Base-by-base conservation (phyloP, 306 rosid species). In the Acmispon strigosus region DNA sequence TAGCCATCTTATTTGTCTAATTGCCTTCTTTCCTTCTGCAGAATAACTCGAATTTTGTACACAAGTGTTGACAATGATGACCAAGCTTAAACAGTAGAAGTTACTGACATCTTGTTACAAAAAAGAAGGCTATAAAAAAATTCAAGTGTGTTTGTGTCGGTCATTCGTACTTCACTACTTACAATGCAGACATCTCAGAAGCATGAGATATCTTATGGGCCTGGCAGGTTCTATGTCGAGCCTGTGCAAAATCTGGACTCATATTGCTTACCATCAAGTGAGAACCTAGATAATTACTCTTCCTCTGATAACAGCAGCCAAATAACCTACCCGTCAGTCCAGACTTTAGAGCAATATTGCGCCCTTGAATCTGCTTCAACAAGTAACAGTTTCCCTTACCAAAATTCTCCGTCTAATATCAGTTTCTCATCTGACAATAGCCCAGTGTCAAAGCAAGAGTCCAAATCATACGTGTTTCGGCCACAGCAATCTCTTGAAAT, bases 121-220 rank as follows among this genome's bases (percentile, higher is more conserved):
- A 68, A 53, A 18, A 64, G 45, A 77, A 57, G 56, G 68, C 50
- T 67, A 20, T 48, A 29, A 52, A 49, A 6, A 66, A 55, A 8
- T 15, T 62, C 47, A 18, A 41, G 15, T 8, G 69, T 39, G 18
- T 18, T 61, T 29, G 76, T 19, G 71, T 64, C 6, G 7, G 27
- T 19, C 27, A 17, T 51, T 79, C n/a, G n/a, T n/a, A n/a, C n/a
- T 52, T 48, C 17, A 16, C 59, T 70, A 45, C 56, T 79, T 63
- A 58, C 81, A 56, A 93, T 90, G 98, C 80, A 83, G 67, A 82
- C 83, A 54, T 77, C 96, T 37, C 77, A 86, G 76, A 76, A 84
- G 56, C 75, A 75, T 53, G 76, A 72, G 45, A 70, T 81, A 75
- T 55, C 90, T 10, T 54, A 72, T 64, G 85, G 76, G 55, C 62